phyloP scores from a whole-genome alignment of 306 rosid genomes.

The Ochetophila trinervis region DNA sequence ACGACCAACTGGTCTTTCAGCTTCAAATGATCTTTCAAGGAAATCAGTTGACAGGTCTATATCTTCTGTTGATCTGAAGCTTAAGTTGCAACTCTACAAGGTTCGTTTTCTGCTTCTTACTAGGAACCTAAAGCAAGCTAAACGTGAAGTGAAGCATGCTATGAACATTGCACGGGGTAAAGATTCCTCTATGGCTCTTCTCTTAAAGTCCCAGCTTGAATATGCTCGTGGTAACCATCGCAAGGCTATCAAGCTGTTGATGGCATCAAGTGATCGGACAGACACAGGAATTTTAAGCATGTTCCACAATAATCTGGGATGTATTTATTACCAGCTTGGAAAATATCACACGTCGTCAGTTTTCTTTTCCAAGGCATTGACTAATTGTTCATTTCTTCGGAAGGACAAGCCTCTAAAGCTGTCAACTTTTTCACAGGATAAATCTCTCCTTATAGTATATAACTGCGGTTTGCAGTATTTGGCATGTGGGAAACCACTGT shows the following conservation, averaged over 20 bases:
- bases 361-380: conserved; percentile 86
- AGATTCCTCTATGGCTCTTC: conserved; percentile 90
- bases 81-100: conserved; percentile 88
- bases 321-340: conserved; percentile 94
- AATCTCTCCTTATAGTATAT: conserved; percentile 69
- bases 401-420: conserved; percentile 76
- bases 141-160: conserved; percentile 91
- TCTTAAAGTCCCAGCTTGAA: conserved; percentile 94
- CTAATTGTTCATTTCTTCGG: conserved; percentile 62
- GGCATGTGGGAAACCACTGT: conserved; percentile 85
- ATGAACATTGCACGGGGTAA: conserved; percentile 90
- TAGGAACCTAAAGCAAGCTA: conserved; percentile 88
- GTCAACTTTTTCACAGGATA: conserved; percentile 75
- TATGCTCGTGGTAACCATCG: conserved; percentile 96
- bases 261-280: conserved; percentile 78
- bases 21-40: conserved; percentile 64
- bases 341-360: conserved; percentile 79
- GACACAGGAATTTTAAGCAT: conserved; percentile 69
- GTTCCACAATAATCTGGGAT: conserved; percentile 90
- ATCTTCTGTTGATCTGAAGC: conserved; percentile 79
- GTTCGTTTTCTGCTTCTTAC: conserved; percentile 85
- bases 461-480: conserved; percentile 91
- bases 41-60: conserved; percentile 55
- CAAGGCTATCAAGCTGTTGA: conserved; percentile 90
- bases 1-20: conserved; percentile 54